Evolutionary conservation across 805 yeast genomes (phyloP).

Genomic region (Jamesozyma piceae): DNA sequence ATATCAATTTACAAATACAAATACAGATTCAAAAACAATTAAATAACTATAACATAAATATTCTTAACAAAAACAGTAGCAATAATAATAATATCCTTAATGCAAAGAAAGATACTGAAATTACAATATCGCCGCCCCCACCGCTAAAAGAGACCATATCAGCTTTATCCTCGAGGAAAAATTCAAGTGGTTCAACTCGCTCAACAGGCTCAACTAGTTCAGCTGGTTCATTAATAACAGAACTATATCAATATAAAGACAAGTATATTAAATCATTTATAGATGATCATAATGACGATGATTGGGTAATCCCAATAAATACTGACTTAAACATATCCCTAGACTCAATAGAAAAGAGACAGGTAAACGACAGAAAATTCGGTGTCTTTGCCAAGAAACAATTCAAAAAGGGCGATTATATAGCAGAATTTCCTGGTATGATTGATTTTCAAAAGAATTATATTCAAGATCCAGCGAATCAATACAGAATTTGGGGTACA

Average conservation of each 20-base stretch:
- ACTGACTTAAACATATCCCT: constrained; percentile 1
- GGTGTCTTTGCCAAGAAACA: constrained; percentile 43
- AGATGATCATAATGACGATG: constrained; percentile 41
- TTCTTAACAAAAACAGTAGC: constrained; percentile 1
- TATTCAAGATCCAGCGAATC: constrained; percentile 57
- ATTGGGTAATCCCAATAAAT: constrained; percentile 24
- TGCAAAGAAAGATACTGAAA: neutral
- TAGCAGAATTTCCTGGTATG: constrained; percentile 66
- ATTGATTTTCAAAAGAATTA: constrained; percentile 58
- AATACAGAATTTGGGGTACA: constrained; percentile 66
- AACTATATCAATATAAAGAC: constrained; percentile 26
- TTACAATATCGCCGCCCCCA: neutral
- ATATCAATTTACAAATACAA: constrained; percentile 2
- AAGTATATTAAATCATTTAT: constrained; percentile 38
- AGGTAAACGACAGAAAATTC: neutral
- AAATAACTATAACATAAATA: neutral
- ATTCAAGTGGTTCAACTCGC: neutral
- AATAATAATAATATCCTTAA: neutral
- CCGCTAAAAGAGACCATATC: neutral
- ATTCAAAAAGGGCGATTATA: constrained; percentile 39
- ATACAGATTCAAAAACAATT: constrained; percentile 1
- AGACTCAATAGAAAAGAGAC: neutral
- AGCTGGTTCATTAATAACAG: neutral
- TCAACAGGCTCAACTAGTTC: neutral
- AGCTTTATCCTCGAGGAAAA: neutral